Base-by-base conservation (phyloP, 176 grass and related monocot genomes). In the Oryza meyeriana region DNA sequence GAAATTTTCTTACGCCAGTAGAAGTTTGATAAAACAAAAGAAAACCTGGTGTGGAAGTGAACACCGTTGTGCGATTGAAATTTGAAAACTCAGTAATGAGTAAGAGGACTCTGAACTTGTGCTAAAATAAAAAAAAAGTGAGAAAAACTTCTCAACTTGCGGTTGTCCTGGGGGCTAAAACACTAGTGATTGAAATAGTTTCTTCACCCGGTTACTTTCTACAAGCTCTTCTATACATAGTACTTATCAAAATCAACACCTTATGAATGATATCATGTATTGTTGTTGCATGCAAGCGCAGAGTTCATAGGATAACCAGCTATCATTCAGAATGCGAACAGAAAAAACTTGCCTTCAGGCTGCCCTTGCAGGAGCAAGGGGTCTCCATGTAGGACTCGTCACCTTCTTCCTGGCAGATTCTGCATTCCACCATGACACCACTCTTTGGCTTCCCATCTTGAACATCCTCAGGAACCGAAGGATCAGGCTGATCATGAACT, bases 391-490 rank as follows among this genome's bases (percentile, higher is more conserved):
- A 83, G 2, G 72, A 78, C 34, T 88, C 80, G 22, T 88, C 87
- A 27, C 85, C 92, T 82, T 97, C 94, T 52, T 97, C 89, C 1
- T 92, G 94, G 63, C 94, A 97, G 78, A 97, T 97, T 76, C 94
- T 84, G 77, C 94, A 97, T 52, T 92, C 91, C 22, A 85, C 91
- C 77, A 79, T 29, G 42, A 89, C 82, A 8, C 83, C 82, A 8
- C 36, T 87, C 71, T 44, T 68, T 20, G 35, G 50, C 69, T 11
- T 87, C 28, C 25, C 62, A 27, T 83, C 74, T 64, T 58, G 20
- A 40, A 12, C 58, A 69, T 18, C 77, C n/a, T 73, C 78, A n/a
- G 86, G 48, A 32, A 41, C 52, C 29, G 58, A 72, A 13, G 8
- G 33, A 50, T 88, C 85, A 1, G 30, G 27, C 55, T 65, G 77